Conservation (phyloP, 2,329 filamentous ascomycete genomes). For the Uncinocarpus reesii region DNA sequence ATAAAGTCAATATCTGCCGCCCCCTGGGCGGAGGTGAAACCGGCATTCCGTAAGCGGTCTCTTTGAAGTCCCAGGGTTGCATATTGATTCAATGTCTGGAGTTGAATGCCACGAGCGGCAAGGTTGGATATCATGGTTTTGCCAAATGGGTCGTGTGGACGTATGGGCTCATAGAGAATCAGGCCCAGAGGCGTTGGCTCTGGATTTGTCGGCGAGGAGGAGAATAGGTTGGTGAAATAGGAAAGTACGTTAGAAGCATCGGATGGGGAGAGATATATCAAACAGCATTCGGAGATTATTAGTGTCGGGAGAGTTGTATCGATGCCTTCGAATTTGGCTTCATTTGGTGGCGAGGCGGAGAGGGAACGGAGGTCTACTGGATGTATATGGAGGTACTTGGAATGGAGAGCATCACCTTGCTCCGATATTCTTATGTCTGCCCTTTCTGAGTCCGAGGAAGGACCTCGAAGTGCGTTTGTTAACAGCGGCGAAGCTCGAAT, state of each 20-base stretch:
- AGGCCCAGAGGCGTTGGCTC: conserved; percentile 46
- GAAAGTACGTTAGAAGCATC: conserved; percentile 55
- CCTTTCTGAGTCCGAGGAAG: conserved; percentile 22
- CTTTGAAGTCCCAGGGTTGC: conserved; percentile 58
- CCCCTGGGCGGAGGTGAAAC: conserved; percentile 50
- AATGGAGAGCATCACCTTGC: conserved; percentile 37
- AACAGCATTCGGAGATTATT: conserved; percentile 86
- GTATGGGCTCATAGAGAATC: conserved; percentile 81
- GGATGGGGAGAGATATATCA: conserved; percentile 68
- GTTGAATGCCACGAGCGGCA: conserved; percentile 64
- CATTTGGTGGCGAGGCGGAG: conserved; percentile 22
- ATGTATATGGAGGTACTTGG: conserved; percentile 45
- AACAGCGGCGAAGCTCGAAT: conserved; percentile 29
- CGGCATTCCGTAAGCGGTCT: conserved; percentile 53
- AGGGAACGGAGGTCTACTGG: conserved; percentile 61
- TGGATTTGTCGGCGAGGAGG: conserved; percentile 14
- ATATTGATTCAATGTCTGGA: conserved; percentile 72
- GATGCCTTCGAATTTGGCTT: conserved; percentile 37
- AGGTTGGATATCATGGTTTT: conserved; percentile 88
- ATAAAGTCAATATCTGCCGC: conserved; percentile 57
- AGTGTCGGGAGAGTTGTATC: conserved; percentile 60
- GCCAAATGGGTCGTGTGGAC: conserved; percentile 75
- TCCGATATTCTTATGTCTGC: conserved; percentile 28
- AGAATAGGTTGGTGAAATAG: conserved; percentile 51
- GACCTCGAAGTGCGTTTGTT: conserved; percentile 25